These are phyloP conservation scores for Alternaria sp. DNA, from an alignment of 2,329 filamentous ascomycete genomes.

Conservation along the genomic window DNA sequence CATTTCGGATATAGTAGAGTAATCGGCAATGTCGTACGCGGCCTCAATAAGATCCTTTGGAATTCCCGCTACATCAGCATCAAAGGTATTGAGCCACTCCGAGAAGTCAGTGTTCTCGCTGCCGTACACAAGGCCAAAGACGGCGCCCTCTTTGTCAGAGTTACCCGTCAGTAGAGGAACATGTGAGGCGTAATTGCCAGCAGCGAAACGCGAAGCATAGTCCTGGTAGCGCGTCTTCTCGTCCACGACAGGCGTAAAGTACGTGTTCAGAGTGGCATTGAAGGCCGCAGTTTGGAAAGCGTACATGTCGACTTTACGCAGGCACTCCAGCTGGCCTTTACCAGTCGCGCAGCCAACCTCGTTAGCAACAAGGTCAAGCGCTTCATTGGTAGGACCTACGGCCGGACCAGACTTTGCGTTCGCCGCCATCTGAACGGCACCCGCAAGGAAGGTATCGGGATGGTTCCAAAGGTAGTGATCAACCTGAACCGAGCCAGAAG, in stretches of 20 bases:
- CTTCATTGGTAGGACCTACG: slow-evolving; percentile 30
- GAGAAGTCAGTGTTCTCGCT: slow-evolving; percentile 48
- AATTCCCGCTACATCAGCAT: slow-evolving; percentile 54
- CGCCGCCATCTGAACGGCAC: slow-evolving; percentile 37
- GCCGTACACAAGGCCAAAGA: slow-evolving; percentile 39
- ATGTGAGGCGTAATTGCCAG: slow-evolving; percentile 39
- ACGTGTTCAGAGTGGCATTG: slow-evolving; percentile 37
- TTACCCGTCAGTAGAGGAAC: slow-evolving; percentile 41
- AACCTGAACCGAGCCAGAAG: slow-evolving; percentile 38
- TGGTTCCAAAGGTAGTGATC: slow-evolving; percentile 41
- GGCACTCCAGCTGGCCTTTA: slow-evolving; percentile 31
- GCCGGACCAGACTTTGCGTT: slow-evolving; percentile 39
- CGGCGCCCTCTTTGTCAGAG: slow-evolving; percentile 37
- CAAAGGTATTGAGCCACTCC: slow-evolving; percentile 57
- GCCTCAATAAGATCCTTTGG: slow-evolving; percentile 45
- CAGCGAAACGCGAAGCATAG: slow-evolving; percentile 33
- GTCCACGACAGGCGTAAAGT: slow-evolving; percentile 35
- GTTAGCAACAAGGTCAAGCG: slow-evolving; percentile 36
- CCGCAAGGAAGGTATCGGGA: slow-evolving; percentile 31
- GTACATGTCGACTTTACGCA: slow-evolving; percentile 35
- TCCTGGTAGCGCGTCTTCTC: slow-evolving; percentile 35
- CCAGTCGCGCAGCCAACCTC: slow-evolving; percentile 35
- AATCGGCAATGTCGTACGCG: slow-evolving; percentile 52
- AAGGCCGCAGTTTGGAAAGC: slow-evolving; percentile 38
- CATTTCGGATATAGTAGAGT: slow-evolving; percentile 50